These are phyloP conservation scores for Ballota nigra DNA, from an alignment of 257 asterid species.

Conservation along the genomic window DNA sequence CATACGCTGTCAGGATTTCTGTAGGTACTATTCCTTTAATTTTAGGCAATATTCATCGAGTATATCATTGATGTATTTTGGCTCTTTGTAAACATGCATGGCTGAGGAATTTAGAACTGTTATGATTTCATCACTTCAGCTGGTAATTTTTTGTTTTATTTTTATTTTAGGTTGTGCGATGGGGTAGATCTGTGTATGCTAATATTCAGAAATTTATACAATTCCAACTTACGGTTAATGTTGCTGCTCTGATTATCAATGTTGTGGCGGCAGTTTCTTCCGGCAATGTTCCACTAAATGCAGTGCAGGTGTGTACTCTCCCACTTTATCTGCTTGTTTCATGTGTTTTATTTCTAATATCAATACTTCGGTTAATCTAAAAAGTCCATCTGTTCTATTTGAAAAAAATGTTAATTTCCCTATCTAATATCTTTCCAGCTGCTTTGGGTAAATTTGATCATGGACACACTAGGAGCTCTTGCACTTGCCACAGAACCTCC, in stretches of 20 bases:
- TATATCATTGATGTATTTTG: neutral
- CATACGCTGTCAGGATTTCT: neutral
- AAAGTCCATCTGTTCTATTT: neutral
- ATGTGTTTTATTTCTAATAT: neutral
- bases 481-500: constrained; percentile 98
- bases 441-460: constrained; percentile 97
- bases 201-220: constrained; percentile 96
- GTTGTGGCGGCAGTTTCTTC: constrained; percentile 88
- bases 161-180: constrained; percentile 77
- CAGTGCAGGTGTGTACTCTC: constrained; percentile 72
- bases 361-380: neutral
- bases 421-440: constrained; percentile 50
- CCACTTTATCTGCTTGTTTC: constrained; percentile 15
- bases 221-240: constrained; percentile 94
- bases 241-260: constrained; percentile 86
- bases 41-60: neutral
- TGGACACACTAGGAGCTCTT: constrained; percentile 98
- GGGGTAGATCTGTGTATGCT: constrained; percentile 99
- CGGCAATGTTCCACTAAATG: constrained; percentile 91
- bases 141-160: constrained; percentile 2
- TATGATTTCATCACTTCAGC: neutral
- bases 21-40: neutral
- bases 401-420: neutral
- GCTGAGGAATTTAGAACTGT: neutral
- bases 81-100: neutral